These are phyloP conservation scores for Aspergillus ibericus DNA, from an alignment of 2,329 filamentous ascomycete genomes.

Conservation along the genomic window DNA sequence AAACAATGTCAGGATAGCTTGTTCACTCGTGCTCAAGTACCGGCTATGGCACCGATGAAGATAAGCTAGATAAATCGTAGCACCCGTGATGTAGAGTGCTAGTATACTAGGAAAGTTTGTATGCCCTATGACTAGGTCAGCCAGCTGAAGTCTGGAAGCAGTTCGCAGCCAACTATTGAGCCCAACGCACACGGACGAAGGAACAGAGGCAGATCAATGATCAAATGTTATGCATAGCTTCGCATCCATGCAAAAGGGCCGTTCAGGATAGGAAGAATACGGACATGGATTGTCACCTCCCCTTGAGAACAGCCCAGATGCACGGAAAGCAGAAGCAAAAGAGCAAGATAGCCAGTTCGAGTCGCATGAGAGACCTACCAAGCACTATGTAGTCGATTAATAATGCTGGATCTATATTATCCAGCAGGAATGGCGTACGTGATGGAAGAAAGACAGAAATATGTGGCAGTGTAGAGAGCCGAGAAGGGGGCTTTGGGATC, in stretches of 20 bases:
- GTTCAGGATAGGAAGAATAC: not conserved
- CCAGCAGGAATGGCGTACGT: not conserved
- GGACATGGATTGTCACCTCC: not conserved
- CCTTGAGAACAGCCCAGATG: not conserved
- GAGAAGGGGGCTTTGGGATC: not conserved
- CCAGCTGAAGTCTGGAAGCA: not conserved
- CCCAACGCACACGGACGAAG: not conserved
- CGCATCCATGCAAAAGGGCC: not conserved
- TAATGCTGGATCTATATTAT: too few relatives aligned
- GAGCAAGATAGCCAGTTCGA: not conserved
- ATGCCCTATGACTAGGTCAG: conserved; percentile 1
- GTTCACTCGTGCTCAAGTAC: not conserved
- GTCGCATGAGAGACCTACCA: not conserved
- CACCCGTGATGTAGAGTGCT: not conserved
- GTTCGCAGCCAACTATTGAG: not conserved
- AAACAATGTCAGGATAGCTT: not conserved
- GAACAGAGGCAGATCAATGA: not conserved
- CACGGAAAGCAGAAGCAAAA: not conserved
- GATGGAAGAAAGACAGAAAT: not conserved
- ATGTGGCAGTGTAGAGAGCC: not conserved
- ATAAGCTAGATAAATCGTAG: not conserved
- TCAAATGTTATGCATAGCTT: not conserved
- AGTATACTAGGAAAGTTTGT: not conserved
- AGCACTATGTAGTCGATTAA: not conserved
- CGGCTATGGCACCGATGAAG: not conserved